Percentiles rank a stretch among this genome's conserved stretches.
Evolutionary conservation across 2,329 filamentous ascomycete genomes (phyloP).

Genomic region (Penicillium sp.): DNA sequence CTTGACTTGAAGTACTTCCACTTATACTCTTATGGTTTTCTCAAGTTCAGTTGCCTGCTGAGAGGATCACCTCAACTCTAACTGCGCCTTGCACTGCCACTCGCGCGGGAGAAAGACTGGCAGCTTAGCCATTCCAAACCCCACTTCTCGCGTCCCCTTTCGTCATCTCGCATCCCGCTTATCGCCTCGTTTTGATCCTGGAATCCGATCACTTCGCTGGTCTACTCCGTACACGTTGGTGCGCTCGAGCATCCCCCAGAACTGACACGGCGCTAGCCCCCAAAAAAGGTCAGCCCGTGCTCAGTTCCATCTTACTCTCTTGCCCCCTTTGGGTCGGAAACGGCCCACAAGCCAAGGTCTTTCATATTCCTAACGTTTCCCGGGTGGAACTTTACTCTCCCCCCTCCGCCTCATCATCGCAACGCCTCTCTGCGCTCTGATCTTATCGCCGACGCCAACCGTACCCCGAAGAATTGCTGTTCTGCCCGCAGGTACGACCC

Average conservation of each 20-base stretch:
- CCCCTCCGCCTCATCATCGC: neutral
- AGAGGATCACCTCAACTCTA: neutral
- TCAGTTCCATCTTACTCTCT: neutral
- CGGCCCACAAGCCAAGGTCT: neutral
- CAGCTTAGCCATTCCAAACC: neutral
- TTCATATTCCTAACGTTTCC: neutral
- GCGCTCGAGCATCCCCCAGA: conserved; percentile 4
- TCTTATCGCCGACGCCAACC: conserved; percentile 13
- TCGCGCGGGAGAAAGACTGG: neutral
- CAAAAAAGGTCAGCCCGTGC: conserved; percentile 4
- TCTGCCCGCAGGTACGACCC: conserved; percentile 12
- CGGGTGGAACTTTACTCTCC: neutral
- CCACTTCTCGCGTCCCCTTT: conserved; percentile 13
- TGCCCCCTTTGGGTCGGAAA: neutral
- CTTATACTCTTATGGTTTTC: neutral
- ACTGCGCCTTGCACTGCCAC: neutral
- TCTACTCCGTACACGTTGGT: neutral
- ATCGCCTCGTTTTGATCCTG: conserved; percentile 17
- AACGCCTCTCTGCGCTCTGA: conserved; percentile 6
- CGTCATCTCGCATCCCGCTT: conserved; percentile 21
- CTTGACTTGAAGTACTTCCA: neutral
- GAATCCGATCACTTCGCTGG: conserved; percentile 8
- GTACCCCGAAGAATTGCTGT: conserved; percentile 12
- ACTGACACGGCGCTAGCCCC: conserved; percentile 1
- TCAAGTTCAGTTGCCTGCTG: neutral